Base-by-base conservation (phyloP, 768 basidiomycete genomes). In the Suillus sp. region DNA sequence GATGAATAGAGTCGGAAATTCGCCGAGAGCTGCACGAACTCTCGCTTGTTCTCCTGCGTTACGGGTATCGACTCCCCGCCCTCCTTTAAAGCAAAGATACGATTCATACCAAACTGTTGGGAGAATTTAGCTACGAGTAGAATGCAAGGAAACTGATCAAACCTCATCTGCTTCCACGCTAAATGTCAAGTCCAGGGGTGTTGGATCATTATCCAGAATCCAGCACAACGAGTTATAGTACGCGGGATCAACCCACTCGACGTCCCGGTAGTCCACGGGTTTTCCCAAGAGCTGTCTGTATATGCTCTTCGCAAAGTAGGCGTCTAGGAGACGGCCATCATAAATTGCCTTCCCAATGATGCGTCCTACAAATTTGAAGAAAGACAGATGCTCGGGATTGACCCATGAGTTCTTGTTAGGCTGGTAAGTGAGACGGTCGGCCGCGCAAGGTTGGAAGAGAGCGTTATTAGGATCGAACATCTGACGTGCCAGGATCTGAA, bases 391-490 rank as follows among this genome's bases (percentile, higher is more conserved):
- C 69, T 99, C 96, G 1, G 91, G 91, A 72, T 99, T 99, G 72
- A 97, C 92, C 84, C 87, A 89, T 2, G 93, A 94, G 64, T 93
- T 90, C 73, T 93, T 91, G 80, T 95, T 94, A 2, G 96, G 96
- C 76, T 99, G 97, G 71, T 99, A 99, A 1, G 96, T 97, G 59
- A 93, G 84, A 69, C 89, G 87, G 76, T 97, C 97, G 4, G 95
- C 96, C 0, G 95, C 95, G 73, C 95, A 97, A 20, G 97, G 96
- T 73, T 99, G 95, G 86, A 99, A 99, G 32, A 99, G 84, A 5
- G 95, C 96, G 69, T 97, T 97, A 78, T 96, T 94, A 30, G 97
- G 96, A 74, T 99, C 95, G 78, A 99, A 99, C 91, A 99, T 99
- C 75, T 97, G 95, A 58, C 95, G 86, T 1, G 97, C 96, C 20